These are phyloP conservation scores for Stephanodiscus minutulus DNA, from an alignment of 108 stramenopile genomes.

Conservation along the genomic window DNA sequence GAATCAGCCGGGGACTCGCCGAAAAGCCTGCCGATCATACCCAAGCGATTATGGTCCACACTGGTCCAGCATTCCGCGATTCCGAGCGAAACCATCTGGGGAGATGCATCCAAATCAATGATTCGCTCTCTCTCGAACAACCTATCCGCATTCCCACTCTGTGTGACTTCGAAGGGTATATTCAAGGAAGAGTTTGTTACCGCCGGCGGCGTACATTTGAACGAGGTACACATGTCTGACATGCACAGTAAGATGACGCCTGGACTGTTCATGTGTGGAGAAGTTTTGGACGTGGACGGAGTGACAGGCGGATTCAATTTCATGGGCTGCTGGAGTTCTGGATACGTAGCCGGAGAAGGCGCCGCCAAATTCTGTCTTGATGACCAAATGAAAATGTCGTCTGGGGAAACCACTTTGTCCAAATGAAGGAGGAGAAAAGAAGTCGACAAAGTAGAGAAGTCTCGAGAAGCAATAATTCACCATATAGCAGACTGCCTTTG, in stretches of 20 bases:
- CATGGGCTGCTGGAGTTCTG: conserved; percentile 89
- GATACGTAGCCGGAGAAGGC: conserved; percentile 70
- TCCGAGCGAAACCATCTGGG: conserved; percentile 57
- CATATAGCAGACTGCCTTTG: too few relatives aligned
- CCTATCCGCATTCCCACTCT: conserved; percentile 57
- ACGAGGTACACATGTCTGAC: conserved; percentile 78
- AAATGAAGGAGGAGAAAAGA: too few relatives aligned
- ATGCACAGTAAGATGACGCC: conserved; percentile 76
- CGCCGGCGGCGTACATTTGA: conserved; percentile 81
- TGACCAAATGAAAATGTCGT: too few relatives aligned
- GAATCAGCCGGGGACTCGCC: conserved; percentile 35
- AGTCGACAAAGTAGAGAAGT: too few relatives aligned
- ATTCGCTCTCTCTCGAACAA: conserved; percentile 61
- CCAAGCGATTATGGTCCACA: conserved; percentile 77
- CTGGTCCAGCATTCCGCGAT: conserved; percentile 62
- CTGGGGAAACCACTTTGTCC: too few relatives aligned
- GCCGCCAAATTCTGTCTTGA: too few relatives aligned
- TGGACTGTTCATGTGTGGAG: conserved; percentile 84
- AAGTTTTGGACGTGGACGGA: conserved; percentile 89
- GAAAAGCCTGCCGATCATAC: conserved; percentile 52
- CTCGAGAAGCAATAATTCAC: too few relatives aligned
- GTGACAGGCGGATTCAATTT: conserved; percentile 93
- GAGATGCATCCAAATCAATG: conserved; percentile 66
- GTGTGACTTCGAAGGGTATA: conserved; percentile 76
- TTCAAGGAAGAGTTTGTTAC: conserved; percentile 97